These are phyloP conservation scores for Candida pseudofarinosa DNA, from an alignment of 805 yeast genomes.

Conservation along the genomic window DNA sequence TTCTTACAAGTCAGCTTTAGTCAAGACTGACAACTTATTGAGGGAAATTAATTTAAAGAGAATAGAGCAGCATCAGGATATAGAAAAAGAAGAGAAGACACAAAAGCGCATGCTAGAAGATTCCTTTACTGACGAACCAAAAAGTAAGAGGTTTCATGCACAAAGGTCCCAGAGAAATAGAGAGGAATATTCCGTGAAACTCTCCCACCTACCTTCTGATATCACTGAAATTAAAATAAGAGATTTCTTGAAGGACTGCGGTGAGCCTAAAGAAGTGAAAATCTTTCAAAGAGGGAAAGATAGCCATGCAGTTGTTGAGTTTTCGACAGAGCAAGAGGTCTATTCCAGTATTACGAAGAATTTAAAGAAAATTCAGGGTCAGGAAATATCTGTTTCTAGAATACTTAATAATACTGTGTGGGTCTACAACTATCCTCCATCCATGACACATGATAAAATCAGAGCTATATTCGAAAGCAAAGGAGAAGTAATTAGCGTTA, in stretches of 20 bases:
- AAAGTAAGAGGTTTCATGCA: constrained; percentile 3
- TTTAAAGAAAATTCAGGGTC: constrained; percentile 42
- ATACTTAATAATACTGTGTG: constrained; percentile 54
- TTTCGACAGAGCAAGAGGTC: constrained; percentile 43
- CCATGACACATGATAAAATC: constrained; percentile 37
- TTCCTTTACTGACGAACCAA: neutral
- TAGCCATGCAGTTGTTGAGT: constrained; percentile 55
- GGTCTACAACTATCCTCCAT: constrained; percentile 72
- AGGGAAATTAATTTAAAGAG: constrained; percentile 6
- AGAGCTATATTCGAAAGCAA: constrained; percentile 32
- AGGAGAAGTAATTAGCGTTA: constrained; percentile 44
- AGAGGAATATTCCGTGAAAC: constrained; percentile 57
- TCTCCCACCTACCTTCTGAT: constrained; percentile 42
- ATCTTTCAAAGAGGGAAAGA: constrained; percentile 11
- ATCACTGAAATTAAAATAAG: constrained; percentile 36
- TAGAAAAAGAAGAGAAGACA: constrained; percentile 5
- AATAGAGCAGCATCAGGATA: constrained; percentile 7
- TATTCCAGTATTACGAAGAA: constrained; percentile 60
- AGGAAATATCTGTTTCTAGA: constrained; percentile 42
- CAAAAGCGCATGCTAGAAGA: constrained; percentile 4
- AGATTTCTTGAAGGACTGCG: constrained; percentile 58
- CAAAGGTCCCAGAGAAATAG: constrained; percentile 40
- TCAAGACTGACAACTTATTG: constrained; percentile 20
- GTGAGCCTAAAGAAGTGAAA: constrained; percentile 40
- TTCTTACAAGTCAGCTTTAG: constrained; percentile 17